phyloP scores from a whole-genome alignment of 495 filamentous ascomycete genomes.

The Evernia prunastri region DNA sequence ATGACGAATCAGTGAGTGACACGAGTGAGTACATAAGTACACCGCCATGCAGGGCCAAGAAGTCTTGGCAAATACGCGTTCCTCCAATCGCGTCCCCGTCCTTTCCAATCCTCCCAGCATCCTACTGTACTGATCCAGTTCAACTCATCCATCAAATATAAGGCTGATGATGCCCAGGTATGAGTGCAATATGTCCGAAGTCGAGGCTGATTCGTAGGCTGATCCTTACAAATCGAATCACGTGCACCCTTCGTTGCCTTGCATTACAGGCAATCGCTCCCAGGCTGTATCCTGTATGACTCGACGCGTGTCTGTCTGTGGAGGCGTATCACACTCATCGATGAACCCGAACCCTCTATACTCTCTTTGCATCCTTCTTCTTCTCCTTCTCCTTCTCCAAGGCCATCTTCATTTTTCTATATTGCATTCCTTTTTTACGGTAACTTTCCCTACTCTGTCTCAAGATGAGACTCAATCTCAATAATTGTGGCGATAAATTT shows the following conservation, averaged over 20 bases:
- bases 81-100: neutral
- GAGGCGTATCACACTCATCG: neutral
- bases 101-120: neutral
- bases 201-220: too few relatives aligned
- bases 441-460: neutral
- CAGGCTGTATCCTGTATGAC: fast-evolving
- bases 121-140: neutral
- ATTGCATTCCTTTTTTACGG: neutral
- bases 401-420: neutral
- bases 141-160: neutral
- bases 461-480: slow-evolving; percentile 18
- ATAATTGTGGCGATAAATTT: slow-evolving; percentile 10
- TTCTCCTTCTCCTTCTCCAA: neutral
- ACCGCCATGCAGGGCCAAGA: neutral
- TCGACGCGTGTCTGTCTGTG: neutral
- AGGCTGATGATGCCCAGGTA: neutral
- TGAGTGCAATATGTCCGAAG: neutral
- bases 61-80: neutral
- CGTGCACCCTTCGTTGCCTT: too few relatives aligned
- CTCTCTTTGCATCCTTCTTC: neutral
- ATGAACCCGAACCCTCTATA: neutral
- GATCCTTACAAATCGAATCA: too few relatives aligned
- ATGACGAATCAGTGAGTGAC: too few relatives aligned
- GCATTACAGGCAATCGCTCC: too few relatives aligned
- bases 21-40: too few relatives aligned